phyloP scores from a whole-genome alignment of 2,329 filamentous ascomycete genomes.

The Gaeumannomyces tritici region DNA sequence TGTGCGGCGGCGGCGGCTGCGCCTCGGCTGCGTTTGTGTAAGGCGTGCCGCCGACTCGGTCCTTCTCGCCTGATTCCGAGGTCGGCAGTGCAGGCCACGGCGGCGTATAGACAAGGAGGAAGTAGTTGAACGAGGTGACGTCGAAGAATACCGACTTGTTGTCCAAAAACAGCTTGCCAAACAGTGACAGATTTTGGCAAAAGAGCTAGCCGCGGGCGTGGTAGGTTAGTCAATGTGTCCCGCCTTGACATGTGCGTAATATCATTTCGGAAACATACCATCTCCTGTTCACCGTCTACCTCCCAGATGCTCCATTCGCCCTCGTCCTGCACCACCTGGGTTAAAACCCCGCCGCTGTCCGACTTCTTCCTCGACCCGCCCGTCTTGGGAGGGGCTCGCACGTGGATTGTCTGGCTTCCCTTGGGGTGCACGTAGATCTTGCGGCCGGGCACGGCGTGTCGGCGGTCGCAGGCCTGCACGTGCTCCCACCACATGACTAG shows the following conservation, averaged over 20 bases:
- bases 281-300: constrained; percentile 80
- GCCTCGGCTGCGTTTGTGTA: constrained; percentile 5
- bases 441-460: constrained; percentile 47
- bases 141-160: constrained; percentile 99
- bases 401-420: constrained; percentile 28
- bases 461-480: constrained; percentile 45
- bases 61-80: background rate
- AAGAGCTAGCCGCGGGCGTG: constrained; percentile 51
- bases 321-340: constrained; percentile 42
- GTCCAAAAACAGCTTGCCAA: constrained; percentile 94
- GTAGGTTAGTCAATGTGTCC: background rate
- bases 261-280: constrained; percentile 34
- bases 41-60: constrained; percentile 1
- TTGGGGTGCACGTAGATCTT: constrained; percentile 62
- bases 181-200: constrained; percentile 89
- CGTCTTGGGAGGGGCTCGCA: constrained; percentile 20
- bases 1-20: constrained; percentile 19
- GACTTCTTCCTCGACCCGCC: constrained; percentile 27
- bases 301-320: constrained; percentile 84
- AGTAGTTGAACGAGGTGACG: constrained; percentile 89
- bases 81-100: constrained; percentile 16
- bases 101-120: constrained; percentile 73
- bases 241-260: background rate
- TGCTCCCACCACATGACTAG: constrained; percentile 49
- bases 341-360: constrained; percentile 22